A percentile compares a stretch with the other conserved stretches of the same genome.
Evolutionary conservation across 23 red algal species (phyloP).

Genomic region (Porphyridium purpureum): DNA sequence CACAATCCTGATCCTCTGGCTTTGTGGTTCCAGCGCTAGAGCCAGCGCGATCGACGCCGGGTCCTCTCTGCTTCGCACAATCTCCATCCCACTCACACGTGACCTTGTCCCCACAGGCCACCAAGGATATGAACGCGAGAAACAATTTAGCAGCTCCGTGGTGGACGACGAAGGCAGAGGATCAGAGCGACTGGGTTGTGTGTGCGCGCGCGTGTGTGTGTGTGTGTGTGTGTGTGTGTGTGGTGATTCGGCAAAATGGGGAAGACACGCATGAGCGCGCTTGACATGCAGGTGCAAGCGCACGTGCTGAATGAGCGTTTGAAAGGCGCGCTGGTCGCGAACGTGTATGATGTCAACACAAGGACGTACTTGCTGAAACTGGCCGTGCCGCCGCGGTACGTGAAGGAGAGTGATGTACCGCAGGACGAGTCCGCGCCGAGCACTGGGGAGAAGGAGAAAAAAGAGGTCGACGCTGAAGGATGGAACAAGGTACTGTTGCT

Average conservation of each 20-base stretch:
- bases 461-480: not conserved
- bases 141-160: no score
- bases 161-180: no score
- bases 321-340: constrained; percentile 53
- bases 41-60: no score
- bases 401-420: not conserved
- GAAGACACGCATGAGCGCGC: constrained; percentile 48
- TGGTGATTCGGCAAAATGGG: constrained; percentile 13
- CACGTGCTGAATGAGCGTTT: constrained; percentile 22
- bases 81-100: no score
- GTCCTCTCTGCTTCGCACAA: no score
- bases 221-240: no score
- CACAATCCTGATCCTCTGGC: no score
- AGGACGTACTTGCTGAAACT: constrained; percentile 84
- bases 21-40: no score
- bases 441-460: not conserved
- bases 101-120: no score
- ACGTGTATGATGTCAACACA: constrained; percentile 75
- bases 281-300: constrained; percentile 69
- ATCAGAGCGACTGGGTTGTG: no score
- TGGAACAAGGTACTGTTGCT: constrained; percentile 70
- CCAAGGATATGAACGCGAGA: no score
- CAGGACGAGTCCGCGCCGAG: not conserved
- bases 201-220: no score
- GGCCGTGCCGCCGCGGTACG: constrained; percentile 45